Percentiles rank a stretch among this genome's conserved stretches.
Evolutionary conservation across 1,139 yeast species (phyloP).

Genomic region (Taphrina flavorubra): DNA sequence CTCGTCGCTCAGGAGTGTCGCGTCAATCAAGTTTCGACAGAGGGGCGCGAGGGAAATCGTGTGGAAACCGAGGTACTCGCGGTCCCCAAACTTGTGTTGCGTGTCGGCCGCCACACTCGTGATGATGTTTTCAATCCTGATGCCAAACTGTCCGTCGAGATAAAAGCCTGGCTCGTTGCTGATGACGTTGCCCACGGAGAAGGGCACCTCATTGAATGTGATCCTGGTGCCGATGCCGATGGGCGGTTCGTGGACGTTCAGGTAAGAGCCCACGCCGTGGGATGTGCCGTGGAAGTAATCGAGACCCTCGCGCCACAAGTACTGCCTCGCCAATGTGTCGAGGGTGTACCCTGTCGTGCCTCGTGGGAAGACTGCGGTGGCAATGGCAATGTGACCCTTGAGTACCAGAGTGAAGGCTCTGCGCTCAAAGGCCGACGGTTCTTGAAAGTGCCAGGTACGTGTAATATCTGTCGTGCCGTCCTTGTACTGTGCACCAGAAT

Average conservation of each 20-base stretch:
- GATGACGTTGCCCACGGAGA: conserved; percentile 75
- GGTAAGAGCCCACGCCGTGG: conserved; percentile 92
- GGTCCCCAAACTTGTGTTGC: conserved; percentile 57
- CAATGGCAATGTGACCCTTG: conserved; percentile 87
- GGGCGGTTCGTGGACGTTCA: conserved; percentile 97
- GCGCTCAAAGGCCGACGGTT: conserved; percentile 70
- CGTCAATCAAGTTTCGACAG: conserved; percentile 70
- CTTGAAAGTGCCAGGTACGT: conserved; percentile 81
- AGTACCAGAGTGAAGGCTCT: conserved; percentile 84
- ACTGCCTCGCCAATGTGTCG: conserved; percentile 89
- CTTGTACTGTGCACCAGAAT: conserved; percentile 87
- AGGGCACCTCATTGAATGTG: conserved; percentile 51
- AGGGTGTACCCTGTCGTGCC: conserved; percentile 82
- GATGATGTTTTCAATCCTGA: conserved; percentile 84
- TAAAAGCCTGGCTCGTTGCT: conserved; percentile 97
- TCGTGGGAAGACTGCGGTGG: conserved; percentile 79
- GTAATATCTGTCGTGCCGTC: conserved; percentile 98
- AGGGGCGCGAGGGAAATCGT: conserved; percentile 83
- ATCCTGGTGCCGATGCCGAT: conserved; percentile 79
- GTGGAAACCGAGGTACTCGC: conserved; percentile 73
- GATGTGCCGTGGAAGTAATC: conserved; percentile 98
- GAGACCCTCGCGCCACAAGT: conserved; percentile 80
- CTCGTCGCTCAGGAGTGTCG: conserved; percentile 60
- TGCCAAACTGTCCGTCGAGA: conserved; percentile 90
- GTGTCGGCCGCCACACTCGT: conserved; percentile 62